Percentiles rank a stretch among this genome's conserved stretches.
phyloP scores from a whole-genome alignment of 441 rosid genomes.

The Adansonia madagascariensis region DNA sequence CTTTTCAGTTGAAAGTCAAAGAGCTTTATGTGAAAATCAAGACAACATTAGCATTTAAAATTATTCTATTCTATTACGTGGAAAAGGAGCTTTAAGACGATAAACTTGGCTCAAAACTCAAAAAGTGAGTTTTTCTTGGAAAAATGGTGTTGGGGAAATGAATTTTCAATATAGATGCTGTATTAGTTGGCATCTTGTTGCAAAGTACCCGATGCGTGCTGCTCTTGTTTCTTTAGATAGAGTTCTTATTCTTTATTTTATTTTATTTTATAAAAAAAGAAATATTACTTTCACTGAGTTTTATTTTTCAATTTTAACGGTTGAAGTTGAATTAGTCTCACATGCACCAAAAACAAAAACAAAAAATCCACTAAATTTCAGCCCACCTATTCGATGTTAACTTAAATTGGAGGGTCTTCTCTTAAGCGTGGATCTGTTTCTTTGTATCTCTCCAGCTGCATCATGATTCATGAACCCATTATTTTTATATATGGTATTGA shows the following conservation, averaged over 20 bases:
- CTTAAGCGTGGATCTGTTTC: neutral
- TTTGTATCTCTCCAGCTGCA: neutral
- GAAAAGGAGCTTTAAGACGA: neutral
- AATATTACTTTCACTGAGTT: neutral
- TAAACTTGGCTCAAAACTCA: neutral
- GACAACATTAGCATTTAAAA: neutral
- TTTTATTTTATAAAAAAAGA: neutral
- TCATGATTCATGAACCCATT: neutral
- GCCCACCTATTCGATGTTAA: neutral
- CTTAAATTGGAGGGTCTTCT: neutral
- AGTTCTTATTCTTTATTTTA: neutral
- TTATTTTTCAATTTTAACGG: neutral
- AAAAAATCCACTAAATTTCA: neutral
- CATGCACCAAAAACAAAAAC: neutral
- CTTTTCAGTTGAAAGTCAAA: neutral
- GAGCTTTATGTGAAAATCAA: too few species aligned
- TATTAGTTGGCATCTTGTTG: neutral
- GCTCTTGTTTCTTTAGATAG: neutral
- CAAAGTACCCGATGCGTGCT: neutral
- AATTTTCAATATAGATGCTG: neutral
- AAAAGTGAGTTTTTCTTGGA: slow-evolving; percentile 8
- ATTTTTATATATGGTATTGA: neutral
- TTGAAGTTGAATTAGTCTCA: neutral
- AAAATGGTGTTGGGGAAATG: neutral
- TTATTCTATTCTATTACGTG: neutral